These are phyloP conservation scores for Cyclostephanos tholiformis DNA, from an alignment of 108 stramenopile genomes.

Conservation along the genomic window DNA sequence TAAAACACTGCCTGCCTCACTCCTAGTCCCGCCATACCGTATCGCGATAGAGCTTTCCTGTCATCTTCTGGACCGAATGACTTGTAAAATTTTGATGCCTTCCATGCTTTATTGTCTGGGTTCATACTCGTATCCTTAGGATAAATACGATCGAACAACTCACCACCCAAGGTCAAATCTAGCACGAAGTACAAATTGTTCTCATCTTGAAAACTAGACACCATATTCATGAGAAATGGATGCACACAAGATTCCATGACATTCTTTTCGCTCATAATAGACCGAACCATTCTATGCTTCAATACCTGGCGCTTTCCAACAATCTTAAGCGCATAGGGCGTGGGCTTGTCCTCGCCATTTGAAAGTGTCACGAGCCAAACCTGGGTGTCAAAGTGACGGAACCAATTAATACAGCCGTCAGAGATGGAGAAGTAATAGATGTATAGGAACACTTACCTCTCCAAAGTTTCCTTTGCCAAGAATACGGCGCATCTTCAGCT, in stretches of 20 bases:
- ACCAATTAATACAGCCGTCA: background rate
- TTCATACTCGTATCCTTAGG: slow-evolving; percentile 24
- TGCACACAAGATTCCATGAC: slow-evolving; percentile 57
- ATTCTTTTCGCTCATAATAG: slow-evolving; percentile 49
- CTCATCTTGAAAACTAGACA: slow-evolving; percentile 60
- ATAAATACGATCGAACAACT: slow-evolving; percentile 66
- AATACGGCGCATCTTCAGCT: slow-evolving; percentile 61
- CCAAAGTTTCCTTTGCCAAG: slow-evolving; percentile 65
- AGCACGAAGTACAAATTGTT: slow-evolving; percentile 64
- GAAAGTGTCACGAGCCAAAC: too few relatives aligned
- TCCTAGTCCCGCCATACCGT: background rate
- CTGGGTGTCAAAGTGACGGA: slow-evolving; percentile 1
- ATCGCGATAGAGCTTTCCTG: background rate
- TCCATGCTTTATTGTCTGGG: slow-evolving; percentile 8
- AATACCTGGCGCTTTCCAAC: slow-evolving; percentile 15
- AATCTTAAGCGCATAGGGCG: background rate
- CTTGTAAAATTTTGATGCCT: slow-evolving; percentile 1
- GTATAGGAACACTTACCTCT: background rate
- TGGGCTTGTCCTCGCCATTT: too few relatives aligned
- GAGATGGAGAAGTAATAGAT: background rate
- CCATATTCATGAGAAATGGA: slow-evolving; percentile 63
- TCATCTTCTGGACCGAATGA: slow-evolving; percentile 1
- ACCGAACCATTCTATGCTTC: slow-evolving; percentile 37
- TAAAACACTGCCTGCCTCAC: slow-evolving; percentile 52
- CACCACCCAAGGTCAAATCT: slow-evolving; percentile 67